A percentile compares a stretch with the other conserved stretches of the same genome.
These are phyloP conservation scores for Aspergillus felis DNA, from an alignment of 2,329 filamentous ascomycete genomes.

Conservation along the genomic window DNA sequence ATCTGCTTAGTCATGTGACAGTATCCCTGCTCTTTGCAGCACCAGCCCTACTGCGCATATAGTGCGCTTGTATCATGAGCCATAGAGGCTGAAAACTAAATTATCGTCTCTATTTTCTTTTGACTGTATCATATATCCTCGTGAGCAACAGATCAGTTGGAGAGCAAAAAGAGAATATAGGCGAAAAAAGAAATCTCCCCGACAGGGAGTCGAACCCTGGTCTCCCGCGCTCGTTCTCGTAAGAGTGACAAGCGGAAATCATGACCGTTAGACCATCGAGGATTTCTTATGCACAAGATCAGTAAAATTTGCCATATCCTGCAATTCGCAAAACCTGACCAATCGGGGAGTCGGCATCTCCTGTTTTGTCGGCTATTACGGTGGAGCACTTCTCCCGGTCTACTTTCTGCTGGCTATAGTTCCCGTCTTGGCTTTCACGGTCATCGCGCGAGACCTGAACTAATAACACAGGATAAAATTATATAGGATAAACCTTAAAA, in stretches of 20 bases:
- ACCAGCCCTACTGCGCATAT: background rate
- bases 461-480: no score
- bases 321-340: no score
- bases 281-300: background rate
- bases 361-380: no score
- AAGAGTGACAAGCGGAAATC: background rate
- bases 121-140: background rate
- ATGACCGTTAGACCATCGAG: background rate
- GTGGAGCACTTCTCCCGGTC: no score
- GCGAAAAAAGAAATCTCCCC: background rate
- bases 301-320: background rate
- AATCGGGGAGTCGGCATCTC: no score
- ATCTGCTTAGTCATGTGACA: background rate
- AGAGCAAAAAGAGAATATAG: background rate
- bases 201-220: background rate
- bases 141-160: background rate
- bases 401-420: no score
- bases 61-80: background rate
- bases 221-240: background rate
- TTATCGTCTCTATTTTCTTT: background rate
- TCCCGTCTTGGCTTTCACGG: no score
- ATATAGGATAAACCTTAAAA: no score
- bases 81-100: background rate
- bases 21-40: background rate
- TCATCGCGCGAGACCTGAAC: no score